Evolutionary conservation across 2,329 filamentous ascomycete genomes (phyloP), one percentile per base, ranked within the genome.

Genomic region (Myriangium duriaei): DNA sequence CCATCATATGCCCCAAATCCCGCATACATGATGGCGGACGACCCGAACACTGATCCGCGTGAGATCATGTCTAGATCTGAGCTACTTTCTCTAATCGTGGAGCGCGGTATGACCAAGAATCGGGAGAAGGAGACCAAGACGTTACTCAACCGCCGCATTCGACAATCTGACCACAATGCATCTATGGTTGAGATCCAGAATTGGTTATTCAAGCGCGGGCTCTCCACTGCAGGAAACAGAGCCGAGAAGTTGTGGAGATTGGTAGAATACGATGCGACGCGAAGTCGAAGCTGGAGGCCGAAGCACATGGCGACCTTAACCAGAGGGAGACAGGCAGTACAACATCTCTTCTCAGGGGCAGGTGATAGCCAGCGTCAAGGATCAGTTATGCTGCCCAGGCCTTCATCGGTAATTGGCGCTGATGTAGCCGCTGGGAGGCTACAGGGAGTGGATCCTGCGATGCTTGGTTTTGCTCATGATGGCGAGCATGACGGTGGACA

Each of bases 221-320:
- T 55, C 11, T 40, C 48, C 14, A 32, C 24, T 2, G 43, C 33
- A 13, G 54, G 53, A n/a, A 50, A 44, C 30, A 52, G 49, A 39
- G 37, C 29, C 3, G 44, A 40, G 11, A 42, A 52, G 44, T 44
- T 55, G 13, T 32, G 39, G 30, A 42, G 47, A 9, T 40, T 58
- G 21, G 47, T 51, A 18, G 39, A 45, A 11, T 41, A 49, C 7
- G 53, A 57, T 37, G 54, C 52, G 12, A 42, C 36, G 31, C 31
- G 15, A 19, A 39, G 36, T 19, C 30, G 30, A 24, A 30, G 19
- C 4, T 34, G 31, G 32, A 37, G 26, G 37, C 19, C 37, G 14
- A 39, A 31, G 28, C 31, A 30, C 17, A 39, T 39, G 40, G 35
- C 30, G 9, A 17, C 18, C 11, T 13, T 33, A 16, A 30, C n/a